phyloP scores from a whole-genome alignment of 345 rosid genomes.

The Brassica nigra region DNA sequence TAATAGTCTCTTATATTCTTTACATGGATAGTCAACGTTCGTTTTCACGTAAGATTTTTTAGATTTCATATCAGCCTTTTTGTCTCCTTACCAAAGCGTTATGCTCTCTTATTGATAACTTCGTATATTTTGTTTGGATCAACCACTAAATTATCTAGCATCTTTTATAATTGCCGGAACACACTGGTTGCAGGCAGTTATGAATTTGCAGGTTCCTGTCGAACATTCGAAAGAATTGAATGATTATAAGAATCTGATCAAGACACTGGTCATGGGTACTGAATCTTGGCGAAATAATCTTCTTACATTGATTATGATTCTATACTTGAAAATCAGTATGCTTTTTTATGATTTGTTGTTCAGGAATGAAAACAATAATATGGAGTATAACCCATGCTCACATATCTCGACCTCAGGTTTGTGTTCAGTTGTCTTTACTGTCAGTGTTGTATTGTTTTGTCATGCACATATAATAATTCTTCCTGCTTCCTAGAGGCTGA shows the following conservation, averaged over 20 bases:
- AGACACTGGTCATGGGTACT: conserved; percentile 98
- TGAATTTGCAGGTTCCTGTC: conserved; percentile 90
- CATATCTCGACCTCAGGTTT: conserved; percentile 92
- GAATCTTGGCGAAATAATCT: conserved; percentile 22
- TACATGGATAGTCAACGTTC: neutral
- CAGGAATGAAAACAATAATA: conserved; percentile 98
- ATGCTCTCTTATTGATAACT: conserved; percentile 9
- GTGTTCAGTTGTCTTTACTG: conserved; percentile 19
- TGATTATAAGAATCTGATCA: conserved; percentile 94
- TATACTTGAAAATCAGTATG: conserved; percentile 3
- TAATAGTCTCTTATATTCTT: conserved; percentile 12
- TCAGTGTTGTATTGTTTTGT: conserved; percentile 26
- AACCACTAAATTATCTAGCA: conserved; percentile 19
- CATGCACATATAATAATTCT: conserved; percentile 27
- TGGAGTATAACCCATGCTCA: conserved; percentile 99
- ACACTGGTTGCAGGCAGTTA: conserved; percentile 81
- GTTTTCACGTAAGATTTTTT: conserved; percentile 17
- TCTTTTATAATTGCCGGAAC: conserved; percentile 24
- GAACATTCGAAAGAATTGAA: conserved; percentile 98
- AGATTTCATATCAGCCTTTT: neutral
- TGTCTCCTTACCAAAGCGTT: conserved; percentile 9
- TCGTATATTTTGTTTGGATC: conserved; percentile 11
- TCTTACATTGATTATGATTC: conserved; percentile 21
- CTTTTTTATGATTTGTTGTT: conserved; percentile 10
- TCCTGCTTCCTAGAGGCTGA: conserved; percentile 59